Base-by-base conservation (phyloP, 352 stramenopile genomes). In the Phytopythium kandeliae region DNA sequence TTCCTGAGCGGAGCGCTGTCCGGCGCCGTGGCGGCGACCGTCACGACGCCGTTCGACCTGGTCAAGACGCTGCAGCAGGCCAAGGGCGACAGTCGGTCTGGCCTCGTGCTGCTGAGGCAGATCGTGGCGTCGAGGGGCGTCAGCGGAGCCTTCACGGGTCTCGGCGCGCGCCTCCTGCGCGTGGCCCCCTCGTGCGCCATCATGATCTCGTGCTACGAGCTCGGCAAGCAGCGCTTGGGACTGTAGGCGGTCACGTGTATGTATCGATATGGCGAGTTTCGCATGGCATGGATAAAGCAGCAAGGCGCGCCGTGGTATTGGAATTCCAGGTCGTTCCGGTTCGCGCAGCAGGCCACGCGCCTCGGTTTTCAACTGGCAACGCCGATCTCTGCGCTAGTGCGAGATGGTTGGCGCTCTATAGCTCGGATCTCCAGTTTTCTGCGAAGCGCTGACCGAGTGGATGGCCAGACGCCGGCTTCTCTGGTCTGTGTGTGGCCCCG, bases 31-130 rank as follows among this genome's bases (percentile, higher is more conserved):
- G 92, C 96, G 7, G 86, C 94, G 6, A 86, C 79, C 10, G 58
- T 91, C 22, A 98, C 95, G 33, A 98, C 93, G 7, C 95, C 96
- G 2, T 97, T 98, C 53, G 96, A 98, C 67, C 90, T 98, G 40
- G 82, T 98, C 40, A 98, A 98, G 68, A 98, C 95, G 28, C 68
- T 96, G 24, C 73, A 89, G 55, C 86, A 96, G 57, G 81, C 53
- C 16, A 50, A 78, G 47, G 60, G 62, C 41, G 61, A 63, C n/a
- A 55, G 69, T 7, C 54, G 62, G 12, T 80, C 74, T 3, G 74
- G 69, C 3, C 48, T 58, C 19, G 21, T 54, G 26, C 54, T 89
- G 26, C 62, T 92, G 26, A 54, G 61, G 48, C 68, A 83, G 54
- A 65, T 92, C 19, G 54, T 86, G 19, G 64, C 58, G 9, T 72